Evolutionary conservation across 2,329 filamentous ascomycete genomes (phyloP), one percentile per base, ranked within the genome.

Genomic region (Cryphonectria radicalis): DNA sequence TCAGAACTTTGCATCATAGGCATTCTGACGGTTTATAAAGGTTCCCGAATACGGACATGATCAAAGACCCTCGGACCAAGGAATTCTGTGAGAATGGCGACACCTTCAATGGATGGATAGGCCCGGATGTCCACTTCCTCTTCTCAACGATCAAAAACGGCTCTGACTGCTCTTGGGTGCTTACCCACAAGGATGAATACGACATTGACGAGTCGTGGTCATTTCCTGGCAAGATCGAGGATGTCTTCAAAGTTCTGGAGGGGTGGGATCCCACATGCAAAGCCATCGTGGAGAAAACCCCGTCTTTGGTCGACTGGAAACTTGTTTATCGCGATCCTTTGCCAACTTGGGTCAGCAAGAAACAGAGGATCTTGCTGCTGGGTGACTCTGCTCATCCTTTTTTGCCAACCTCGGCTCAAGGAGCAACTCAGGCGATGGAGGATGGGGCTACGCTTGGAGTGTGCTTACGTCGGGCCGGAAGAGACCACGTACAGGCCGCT

Each of bases 21-120:
- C 22, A 25, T 17, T 0, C 40, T 72, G 1, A 67, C 1, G 0
- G 25, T 28, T 11, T 13, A 5, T 10, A 3, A n/a, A 72, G 82
- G 82, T 85, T 85, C 73, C 74, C 81, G 17, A 86, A 86, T 73
- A 82, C 84, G 50, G 83, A 86, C 68, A 85, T 86, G 83, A 80
- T 88, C 28, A 78, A 79, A 13, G 86, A 89, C 73, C 84, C 86
- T 0, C 78, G 81, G 32, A 89, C 87, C 1, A 84, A 83, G 43
- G 82, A 88, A 50, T 87, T 89, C 69, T 88, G 87, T 74, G 81
- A 80, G 46, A 82, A 88, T 70, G 87, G 87, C 46, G 88, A 90
- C 76, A 87, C 86, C 0, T 89, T 89, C 78, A 88, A 88, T 69
- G 87, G 87, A 37, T 86, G 84, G 88, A 85, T 89, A 69, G 87